phyloP scores from a whole-genome alignment of 768 basidiomycete genomes.

The Hydnum rufescens region DNA sequence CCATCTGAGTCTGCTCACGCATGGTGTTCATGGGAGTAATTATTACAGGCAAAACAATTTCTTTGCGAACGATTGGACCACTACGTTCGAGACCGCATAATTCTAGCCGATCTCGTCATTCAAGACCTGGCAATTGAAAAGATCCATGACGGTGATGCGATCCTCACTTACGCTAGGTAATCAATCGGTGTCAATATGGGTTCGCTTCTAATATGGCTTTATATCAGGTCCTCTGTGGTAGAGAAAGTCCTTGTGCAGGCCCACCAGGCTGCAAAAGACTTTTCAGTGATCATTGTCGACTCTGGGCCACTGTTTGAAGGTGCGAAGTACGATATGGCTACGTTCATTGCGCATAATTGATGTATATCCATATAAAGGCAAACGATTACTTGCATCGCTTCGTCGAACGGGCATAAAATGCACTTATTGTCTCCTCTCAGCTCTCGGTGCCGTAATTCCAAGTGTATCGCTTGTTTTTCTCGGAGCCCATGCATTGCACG shows the following conservation, averaged over 20 bases:
- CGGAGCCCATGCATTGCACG: slow-evolving; percentile 85
- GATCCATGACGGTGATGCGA: slow-evolving; percentile 82
- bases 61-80: slow-evolving; percentile 74
- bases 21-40: slow-evolving; percentile 6
- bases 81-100: slow-evolving; percentile 86
- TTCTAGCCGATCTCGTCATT: slow-evolving; percentile 84
- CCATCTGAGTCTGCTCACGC: slow-evolving; percentile 12
- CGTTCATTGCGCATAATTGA: not conserved
- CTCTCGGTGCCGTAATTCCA: slow-evolving; percentile 58
- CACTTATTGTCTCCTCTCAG: slow-evolving; percentile 81
- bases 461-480: slow-evolving; percentile 72
- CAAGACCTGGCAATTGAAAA: slow-evolving; percentile 75
- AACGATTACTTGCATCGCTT: slow-evolving; percentile 50
- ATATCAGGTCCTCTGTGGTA: slow-evolving; percentile 74
- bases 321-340: slow-evolving; percentile 7
- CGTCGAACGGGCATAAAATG: slow-evolving; percentile 54
- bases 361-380: slow-evolving; percentile 30
- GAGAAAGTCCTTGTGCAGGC: slow-evolving; percentile 74
- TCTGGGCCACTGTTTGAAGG: slow-evolving; percentile 92
- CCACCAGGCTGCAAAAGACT: slow-evolving; percentile 48
- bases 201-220: not conserved
- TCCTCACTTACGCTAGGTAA: slow-evolving; percentile 84
- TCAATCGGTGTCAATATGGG: not conserved
- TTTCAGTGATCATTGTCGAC: slow-evolving; percentile 86
- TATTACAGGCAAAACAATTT: slow-evolving; percentile 59